phyloP scores from a whole-genome alignment of 768 basidiomycete genomes.

The Mycena latifolia region DNA sequence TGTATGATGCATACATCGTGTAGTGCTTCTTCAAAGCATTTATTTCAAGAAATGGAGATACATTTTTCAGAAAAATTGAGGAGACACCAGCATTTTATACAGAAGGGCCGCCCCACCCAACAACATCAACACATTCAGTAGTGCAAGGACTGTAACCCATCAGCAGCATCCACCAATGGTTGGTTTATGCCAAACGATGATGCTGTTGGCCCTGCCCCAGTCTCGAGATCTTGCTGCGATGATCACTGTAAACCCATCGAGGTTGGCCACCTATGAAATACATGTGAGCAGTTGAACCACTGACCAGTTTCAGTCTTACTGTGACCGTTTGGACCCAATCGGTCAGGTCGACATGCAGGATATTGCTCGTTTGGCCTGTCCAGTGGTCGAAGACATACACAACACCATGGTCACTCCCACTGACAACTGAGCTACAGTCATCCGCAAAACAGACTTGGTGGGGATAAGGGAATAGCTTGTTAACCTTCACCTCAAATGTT shows the following conservation, averaged over 20 bases:
- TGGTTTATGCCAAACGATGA: slow-evolving; percentile 16
- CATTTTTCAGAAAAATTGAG: no score
- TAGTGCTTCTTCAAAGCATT: no score
- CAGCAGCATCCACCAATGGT: neutral
- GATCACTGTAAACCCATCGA: slow-evolving; percentile 9
- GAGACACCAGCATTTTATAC: no score
- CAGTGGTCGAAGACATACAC: slow-evolving; percentile 30
- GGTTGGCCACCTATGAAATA: slow-evolving; percentile 4
- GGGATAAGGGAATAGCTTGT: neutral
- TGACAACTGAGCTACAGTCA: slow-evolving; percentile 22
- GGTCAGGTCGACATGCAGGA: slow-evolving; percentile 4
- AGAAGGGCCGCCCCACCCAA: no score
- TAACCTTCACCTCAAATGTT: slow-evolving; percentile 3
- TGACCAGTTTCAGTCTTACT: neutral
- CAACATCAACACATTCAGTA: no score
- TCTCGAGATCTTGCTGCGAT: slow-evolving; percentile 23
- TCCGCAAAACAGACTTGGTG: slow-evolving; percentile 28
- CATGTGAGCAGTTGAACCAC: no score
- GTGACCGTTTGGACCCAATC: slow-evolving; percentile 27
- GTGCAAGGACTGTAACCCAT: no score
- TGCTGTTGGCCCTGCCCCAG: slow-evolving; percentile 8
- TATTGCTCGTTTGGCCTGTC: slow-evolving; percentile 1
- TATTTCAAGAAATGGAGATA: no score
- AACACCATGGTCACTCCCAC: slow-evolving; percentile 35
- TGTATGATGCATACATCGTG: no score